Evolutionary conservation across 1,284 basidiomycete species (phyloP).

Genomic region (Sporisorium graminicola): DNA sequence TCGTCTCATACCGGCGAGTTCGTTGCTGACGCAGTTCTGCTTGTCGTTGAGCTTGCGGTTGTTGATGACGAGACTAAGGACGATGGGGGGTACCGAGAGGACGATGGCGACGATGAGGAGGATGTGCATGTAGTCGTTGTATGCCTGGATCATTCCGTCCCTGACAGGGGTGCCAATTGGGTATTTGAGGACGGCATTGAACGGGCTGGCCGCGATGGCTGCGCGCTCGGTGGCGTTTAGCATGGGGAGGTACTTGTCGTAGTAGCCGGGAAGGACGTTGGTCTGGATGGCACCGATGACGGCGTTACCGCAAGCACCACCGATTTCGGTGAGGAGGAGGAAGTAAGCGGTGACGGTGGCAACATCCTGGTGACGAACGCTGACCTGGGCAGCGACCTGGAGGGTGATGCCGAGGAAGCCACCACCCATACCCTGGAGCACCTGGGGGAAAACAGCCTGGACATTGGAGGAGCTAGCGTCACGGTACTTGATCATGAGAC

Average conservation of each 20-base stretch:
- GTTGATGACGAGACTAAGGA: slow-evolving; percentile 53
- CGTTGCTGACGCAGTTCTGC: slow-evolving; percentile 67
- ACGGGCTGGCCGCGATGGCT: slow-evolving; percentile 34
- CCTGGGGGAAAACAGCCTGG: slow-evolving; percentile 66
- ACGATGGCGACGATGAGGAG: slow-evolving; percentile 60
- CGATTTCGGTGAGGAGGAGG: slow-evolving; percentile 64
- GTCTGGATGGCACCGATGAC: slow-evolving; percentile 61
- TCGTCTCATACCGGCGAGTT: slow-evolving; percentile 58
- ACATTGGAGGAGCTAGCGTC: slow-evolving; percentile 47
- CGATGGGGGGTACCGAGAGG: slow-evolving; percentile 57
- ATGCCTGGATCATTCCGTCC: slow-evolving; percentile 57
- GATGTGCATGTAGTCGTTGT: slow-evolving; percentile 60
- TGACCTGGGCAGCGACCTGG: slow-evolving; percentile 65
- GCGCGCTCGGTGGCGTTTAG: slow-evolving; percentile 31
- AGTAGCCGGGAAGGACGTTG: slow-evolving; percentile 47
- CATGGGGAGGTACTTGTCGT: slow-evolving; percentile 48
- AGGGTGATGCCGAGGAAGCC: slow-evolving; percentile 65
- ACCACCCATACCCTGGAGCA: slow-evolving; percentile 67
- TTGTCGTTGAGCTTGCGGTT: slow-evolving; percentile 60
- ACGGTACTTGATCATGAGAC: slow-evolving; percentile 68
- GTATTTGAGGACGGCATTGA: slow-evolving; percentile 17
- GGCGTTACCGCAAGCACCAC: slow-evolving; percentile 63
- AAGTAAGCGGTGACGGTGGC: slow-evolving; percentile 68
- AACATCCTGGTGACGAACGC: slow-evolving; percentile 67
- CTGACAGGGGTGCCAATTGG: slow-evolving; percentile 54